A percentile compares a stretch with the other conserved stretches of the same genome.
phyloP scores from a whole-genome alignment of 2,329 filamentous ascomycete species.

The Hymenoscyphus fraxineus region DNA sequence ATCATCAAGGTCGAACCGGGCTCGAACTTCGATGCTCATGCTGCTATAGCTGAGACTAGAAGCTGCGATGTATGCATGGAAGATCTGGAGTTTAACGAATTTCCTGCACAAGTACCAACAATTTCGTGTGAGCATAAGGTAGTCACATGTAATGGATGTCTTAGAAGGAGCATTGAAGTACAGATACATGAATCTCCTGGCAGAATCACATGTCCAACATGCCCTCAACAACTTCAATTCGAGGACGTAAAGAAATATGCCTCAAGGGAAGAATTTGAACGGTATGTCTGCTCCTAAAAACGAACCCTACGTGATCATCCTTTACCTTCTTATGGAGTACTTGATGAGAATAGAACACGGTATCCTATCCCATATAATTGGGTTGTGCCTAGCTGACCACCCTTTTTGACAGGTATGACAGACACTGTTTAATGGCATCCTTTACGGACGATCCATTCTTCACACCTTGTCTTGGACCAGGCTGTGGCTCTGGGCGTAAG shows the following conservation, averaged over 20 bases:
- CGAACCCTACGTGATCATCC: neutral
- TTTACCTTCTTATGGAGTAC: neutral
- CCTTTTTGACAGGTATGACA: conserved; percentile 39
- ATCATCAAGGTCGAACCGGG: neutral
- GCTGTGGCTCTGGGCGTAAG: conserved; percentile 50
- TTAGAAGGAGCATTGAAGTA: conserved; percentile 10
- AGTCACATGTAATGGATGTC: conserved; percentile 15
- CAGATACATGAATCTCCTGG: conserved; percentile 31
- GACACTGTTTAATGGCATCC: conserved; percentile 41
- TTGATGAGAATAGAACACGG: too few species aligned
- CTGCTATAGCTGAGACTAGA: neutral
- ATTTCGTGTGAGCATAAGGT: neutral
- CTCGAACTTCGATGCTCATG: neutral
- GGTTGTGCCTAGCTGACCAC: neutral
- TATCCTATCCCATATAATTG: neutral
- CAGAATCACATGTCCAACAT: conserved; percentile 52
- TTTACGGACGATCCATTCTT: conserved; percentile 45
- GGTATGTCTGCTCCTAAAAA: conserved; percentile 32
- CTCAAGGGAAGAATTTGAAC: conserved; percentile 41
- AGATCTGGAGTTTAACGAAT: neutral
- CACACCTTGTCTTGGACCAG: conserved; percentile 48
- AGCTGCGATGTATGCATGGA: neutral
- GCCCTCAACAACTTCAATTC: conserved; percentile 41
- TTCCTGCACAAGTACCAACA: neutral
- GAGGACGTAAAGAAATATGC: conserved; percentile 45